These are phyloP conservation scores for Antarctomyces pellizariae DNA, from an alignment of 495 filamentous ascomycete genomes.

Conservation along the genomic window DNA sequence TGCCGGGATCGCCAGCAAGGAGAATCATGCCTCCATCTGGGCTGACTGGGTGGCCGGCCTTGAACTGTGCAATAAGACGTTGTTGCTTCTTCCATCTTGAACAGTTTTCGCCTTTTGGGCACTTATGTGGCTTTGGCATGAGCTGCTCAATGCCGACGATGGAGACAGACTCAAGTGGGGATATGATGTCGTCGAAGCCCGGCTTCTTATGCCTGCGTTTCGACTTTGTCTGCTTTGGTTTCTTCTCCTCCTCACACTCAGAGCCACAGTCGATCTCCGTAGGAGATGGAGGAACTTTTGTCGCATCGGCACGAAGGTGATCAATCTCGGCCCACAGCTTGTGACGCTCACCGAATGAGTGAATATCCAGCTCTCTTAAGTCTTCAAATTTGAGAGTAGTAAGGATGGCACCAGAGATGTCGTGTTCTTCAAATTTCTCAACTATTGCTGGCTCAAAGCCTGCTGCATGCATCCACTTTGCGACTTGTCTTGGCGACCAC, in stretches of 20 bases:
- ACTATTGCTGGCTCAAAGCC: slow-evolving; percentile 49
- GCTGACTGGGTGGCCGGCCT: slow-evolving; percentile 40
- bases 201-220: slow-evolving; percentile 22
- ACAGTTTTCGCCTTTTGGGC: slow-evolving; percentile 79
- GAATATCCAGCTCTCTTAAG: slow-evolving; percentile 78
- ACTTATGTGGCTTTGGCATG: slow-evolving; percentile 62
- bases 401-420: slow-evolving; percentile 70
- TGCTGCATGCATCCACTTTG: slow-evolving; percentile 48
- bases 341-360: slow-evolving; percentile 81
- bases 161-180: slow-evolving; percentile 60
- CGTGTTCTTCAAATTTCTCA: slow-evolving; percentile 71
- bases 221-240: slow-evolving; percentile 18
- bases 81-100: slow-evolving; percentile 56
- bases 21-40: slow-evolving; percentile 36
- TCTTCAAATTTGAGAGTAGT: slow-evolving; percentile 76
- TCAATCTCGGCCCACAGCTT: slow-evolving; percentile 69
- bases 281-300: slow-evolving; percentile 26
- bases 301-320: slow-evolving; percentile 35
- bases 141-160: slow-evolving; percentile 84
- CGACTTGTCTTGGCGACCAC: slow-evolving; percentile 60
- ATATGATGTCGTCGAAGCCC: slow-evolving; percentile 36
- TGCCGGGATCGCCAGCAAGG: slow-evolving; percentile 45
- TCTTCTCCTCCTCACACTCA: slow-evolving; percentile 15
- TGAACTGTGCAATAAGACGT: slow-evolving; percentile 37
- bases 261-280: slow-evolving; percentile 21